A percentile compares a stretch with the other conserved stretches of the same genome.
Evolutionary conservation across 2,329 filamentous ascomycete genomes (phyloP).

Genomic region (Pseudonectria foliicola): DNA sequence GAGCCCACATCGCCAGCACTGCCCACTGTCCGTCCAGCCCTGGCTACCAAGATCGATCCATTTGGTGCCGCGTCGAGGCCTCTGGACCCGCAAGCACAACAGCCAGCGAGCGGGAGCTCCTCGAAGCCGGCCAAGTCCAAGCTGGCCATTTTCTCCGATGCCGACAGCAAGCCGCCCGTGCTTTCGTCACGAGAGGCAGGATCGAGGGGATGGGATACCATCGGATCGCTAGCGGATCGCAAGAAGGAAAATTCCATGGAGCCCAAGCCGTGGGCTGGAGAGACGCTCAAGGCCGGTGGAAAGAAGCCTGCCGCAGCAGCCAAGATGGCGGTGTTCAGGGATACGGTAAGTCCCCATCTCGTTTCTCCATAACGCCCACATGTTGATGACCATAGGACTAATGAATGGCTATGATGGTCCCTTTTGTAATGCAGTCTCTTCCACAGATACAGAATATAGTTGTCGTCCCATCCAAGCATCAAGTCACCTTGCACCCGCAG

Average conservation of each 20-base stretch:
- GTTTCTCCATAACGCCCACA: slow-evolving; percentile 39
- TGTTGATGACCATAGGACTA: slow-evolving; percentile 98
- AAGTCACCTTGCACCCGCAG: slow-evolving; percentile 74
- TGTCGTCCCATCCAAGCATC: slow-evolving; percentile 63
- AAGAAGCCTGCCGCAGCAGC: slow-evolving; percentile 62
- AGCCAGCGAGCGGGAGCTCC: slow-evolving; percentile 39
- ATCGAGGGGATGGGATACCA: slow-evolving; percentile 82
- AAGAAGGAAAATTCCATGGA: slow-evolving; percentile 92
- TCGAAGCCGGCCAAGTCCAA: slow-evolving; percentile 69
- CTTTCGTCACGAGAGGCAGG: slow-evolving; percentile 44
- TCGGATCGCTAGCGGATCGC: slow-evolving; percentile 76
- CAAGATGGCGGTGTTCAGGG: slow-evolving; percentile 92
- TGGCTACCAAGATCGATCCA: slow-evolving; percentile 80
- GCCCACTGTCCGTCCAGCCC: slow-evolving; percentile 71
- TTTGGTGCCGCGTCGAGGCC: slow-evolving; percentile 55
- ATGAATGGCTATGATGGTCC: slow-evolving; percentile 49
- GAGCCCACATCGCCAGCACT: slow-evolving; percentile 83
- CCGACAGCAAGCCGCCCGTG: slow-evolving; percentile 51
- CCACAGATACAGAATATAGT: slow-evolving; percentile 58
- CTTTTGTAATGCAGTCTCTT: slow-evolving; percentile 46
- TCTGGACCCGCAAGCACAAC: slow-evolving; percentile 60
- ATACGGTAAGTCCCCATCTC: slow-evolving; percentile 61
- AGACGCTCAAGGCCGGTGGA: slow-evolving; percentile 81
- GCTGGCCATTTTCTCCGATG: slow-evolving; percentile 85
- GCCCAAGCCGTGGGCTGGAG: slow-evolving; percentile 83